A percentile compares a stretch with the other conserved stretches of the same genome.
Conservation (phyloP, 495 filamentous ascomycete genomes). For the Lasiosphaeria miniovina region DNA sequence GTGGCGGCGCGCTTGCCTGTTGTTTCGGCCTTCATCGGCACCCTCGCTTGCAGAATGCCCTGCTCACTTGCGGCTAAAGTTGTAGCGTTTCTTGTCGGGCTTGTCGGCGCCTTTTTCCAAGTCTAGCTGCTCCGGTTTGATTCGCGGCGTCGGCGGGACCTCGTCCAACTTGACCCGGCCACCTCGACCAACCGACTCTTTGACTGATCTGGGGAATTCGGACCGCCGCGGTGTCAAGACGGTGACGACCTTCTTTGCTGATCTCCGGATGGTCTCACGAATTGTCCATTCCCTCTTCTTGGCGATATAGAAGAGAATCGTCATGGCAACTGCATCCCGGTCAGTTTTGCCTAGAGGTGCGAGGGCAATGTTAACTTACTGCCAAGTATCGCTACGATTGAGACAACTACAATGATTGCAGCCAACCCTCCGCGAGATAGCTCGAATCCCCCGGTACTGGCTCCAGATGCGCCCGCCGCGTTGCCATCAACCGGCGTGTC, state of each 20-base stretch:
- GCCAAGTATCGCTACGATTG: constrained; percentile 54
- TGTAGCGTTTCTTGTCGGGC: constrained; percentile 30
- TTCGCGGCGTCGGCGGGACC: constrained; percentile 49
- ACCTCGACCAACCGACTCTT: constrained; percentile 31
- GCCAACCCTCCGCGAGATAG: constrained; percentile 58
- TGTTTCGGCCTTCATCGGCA: background rate
- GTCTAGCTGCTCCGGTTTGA: constrained; percentile 40
- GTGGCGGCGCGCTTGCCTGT: background rate
- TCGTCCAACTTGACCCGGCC: constrained; percentile 44
- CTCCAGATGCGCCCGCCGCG: constrained; percentile 55
- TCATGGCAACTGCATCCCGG: constrained; percentile 39
- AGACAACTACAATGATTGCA: constrained; percentile 61
- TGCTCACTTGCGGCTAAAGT: constrained; percentile 32
- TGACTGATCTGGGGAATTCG: constrained; percentile 53
- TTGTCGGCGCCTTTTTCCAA: constrained; percentile 48
- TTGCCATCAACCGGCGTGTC: constrained; percentile 33
- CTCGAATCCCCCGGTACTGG: constrained; percentile 44
- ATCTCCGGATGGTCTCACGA: constrained; percentile 49
- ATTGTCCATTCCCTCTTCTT: constrained; percentile 59
- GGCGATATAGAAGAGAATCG: constrained; percentile 51
- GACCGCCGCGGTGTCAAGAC: constrained; percentile 52
- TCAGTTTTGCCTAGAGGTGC: background rate
- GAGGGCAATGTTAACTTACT: constrained; percentile 36
- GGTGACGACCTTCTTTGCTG: constrained; percentile 50
- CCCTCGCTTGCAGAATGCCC: background rate